Percentiles rank a stretch among this genome's conserved stretches.
Evolutionary conservation across 2,329 filamentous ascomycete genomes (phyloP).

Genomic region (Cytospora chrysosperma): DNA sequence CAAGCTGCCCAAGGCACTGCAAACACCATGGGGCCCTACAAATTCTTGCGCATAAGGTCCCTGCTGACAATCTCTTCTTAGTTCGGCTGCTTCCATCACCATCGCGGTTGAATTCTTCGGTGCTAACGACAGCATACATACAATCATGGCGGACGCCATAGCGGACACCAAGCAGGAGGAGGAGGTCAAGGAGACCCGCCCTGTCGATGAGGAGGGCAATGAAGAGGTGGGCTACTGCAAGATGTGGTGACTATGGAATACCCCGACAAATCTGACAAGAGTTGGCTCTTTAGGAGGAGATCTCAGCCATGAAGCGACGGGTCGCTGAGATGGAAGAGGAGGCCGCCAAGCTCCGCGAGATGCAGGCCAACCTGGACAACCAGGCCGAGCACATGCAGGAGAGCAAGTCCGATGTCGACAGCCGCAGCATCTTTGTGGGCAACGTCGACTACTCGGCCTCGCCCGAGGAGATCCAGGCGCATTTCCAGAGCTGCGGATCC

Average conservation of each 20-base stretch:
- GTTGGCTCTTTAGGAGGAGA: conserved; percentile 61
- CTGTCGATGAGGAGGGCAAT: conserved; percentile 41
- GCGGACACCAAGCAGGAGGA: conserved; percentile 33
- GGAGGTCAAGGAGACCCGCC: conserved; percentile 33
- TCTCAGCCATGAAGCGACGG: conserved; percentile 80
- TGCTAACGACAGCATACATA: conserved; percentile 17
- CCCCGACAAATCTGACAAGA: conserved; percentile 24
- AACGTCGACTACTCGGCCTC: conserved; percentile 98
- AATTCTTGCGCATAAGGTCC: not conserved
- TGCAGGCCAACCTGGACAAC: conserved; percentile 83
- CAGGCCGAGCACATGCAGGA: conserved; percentile 81
- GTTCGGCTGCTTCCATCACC: not conserved
- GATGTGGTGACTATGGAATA: conserved; percentile 26
- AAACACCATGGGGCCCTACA: not conserved
- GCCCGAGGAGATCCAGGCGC: conserved; percentile 95
- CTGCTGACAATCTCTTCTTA: conserved; percentile 5
- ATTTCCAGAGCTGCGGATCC: conserved; percentile 94
- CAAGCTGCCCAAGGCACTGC: conserved; percentile 7
- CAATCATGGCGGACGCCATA: conserved; percentile 34
- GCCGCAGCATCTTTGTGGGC: conserved; percentile 94
- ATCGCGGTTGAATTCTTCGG: not conserved
- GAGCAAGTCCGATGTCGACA: conserved; percentile 93
- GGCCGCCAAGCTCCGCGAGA: conserved; percentile 80
- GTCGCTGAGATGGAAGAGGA: conserved; percentile 91
- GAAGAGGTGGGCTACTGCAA: conserved; percentile 44